A percentile compares a stretch with the other conserved stretches of the same genome.
Evolutionary conservation across 2,329 filamentous ascomycete genomes (phyloP).

Genomic region (Hypoxylon sp.): DNA sequence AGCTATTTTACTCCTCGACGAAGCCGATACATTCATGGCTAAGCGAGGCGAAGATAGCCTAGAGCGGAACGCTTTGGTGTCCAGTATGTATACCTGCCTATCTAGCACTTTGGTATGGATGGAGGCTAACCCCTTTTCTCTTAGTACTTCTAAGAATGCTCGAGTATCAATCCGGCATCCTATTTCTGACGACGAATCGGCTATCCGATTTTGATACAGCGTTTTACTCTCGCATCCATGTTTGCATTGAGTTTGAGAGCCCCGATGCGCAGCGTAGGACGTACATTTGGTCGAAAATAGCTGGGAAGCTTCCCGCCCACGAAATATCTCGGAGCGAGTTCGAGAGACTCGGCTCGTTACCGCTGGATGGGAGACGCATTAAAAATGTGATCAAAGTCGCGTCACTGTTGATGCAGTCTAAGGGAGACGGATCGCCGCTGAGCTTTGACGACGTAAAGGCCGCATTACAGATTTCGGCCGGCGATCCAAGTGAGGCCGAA

Average conservation of each 20-base stretch:
- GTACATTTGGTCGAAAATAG: constrained; percentile 11
- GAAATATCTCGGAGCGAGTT: constrained; percentile 5
- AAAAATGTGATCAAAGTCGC: constrained; percentile 2
- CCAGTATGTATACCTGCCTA: not conserved
- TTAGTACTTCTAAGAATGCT: constrained; percentile 7
- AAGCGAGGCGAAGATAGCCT: not conserved
- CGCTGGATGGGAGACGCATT: constrained; percentile 3
- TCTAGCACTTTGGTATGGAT: too few species aligned
- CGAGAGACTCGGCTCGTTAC: constrained; percentile 5
- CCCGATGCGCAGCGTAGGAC: constrained; percentile 3
- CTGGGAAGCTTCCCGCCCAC: not conserved
- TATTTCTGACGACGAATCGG: constrained; percentile 2
- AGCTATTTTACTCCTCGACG: constrained; percentile 5
- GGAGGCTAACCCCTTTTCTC: not conserved
- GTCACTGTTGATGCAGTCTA: constrained; percentile 6
- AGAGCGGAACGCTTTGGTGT: constrained; percentile 4
- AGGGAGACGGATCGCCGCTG: not conserved
- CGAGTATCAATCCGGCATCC: constrained; percentile 11
- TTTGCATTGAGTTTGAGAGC: constrained; percentile 1
- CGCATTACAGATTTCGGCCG: constrained; percentile 1
- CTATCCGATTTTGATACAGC: constrained; percentile 3
- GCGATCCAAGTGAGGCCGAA: constrained; percentile 3
- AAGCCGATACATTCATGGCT: constrained; percentile 8
- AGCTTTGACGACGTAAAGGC: constrained; percentile 4
- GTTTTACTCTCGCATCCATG: constrained; percentile 2